Conservation (phyloP, 2,329 filamentous ascomycete species). For the Trichoderma aggressivum region DNA sequence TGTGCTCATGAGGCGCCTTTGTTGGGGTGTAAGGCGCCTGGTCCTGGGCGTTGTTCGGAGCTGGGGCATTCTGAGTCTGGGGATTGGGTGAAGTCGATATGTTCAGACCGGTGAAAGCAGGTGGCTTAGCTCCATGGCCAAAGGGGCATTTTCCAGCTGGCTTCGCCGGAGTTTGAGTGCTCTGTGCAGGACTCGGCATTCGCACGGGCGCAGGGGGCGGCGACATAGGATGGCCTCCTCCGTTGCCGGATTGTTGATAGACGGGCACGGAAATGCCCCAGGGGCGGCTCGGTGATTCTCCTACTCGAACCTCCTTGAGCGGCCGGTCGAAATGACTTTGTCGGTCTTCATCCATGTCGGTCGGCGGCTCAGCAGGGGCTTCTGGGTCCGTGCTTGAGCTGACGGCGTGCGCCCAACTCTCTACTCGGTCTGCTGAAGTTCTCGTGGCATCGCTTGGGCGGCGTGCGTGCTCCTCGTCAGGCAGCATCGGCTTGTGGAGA, state of each 20-base stretch:
- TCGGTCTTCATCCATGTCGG: slow-evolving; percentile 51
- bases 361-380: slow-evolving; percentile 33
- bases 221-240: slow-evolving; percentile 45
- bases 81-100: slow-evolving; percentile 19
- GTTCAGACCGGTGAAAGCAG: slow-evolving; percentile 32
- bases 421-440: slow-evolving; percentile 66
- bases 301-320: slow-evolving; percentile 84
- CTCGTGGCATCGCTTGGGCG: slow-evolving; percentile 45
- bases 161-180: slow-evolving; percentile 27
- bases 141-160: slow-evolving; percentile 56
- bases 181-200: slow-evolving; percentile 41
- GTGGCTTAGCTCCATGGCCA: slow-evolving; percentile 46
- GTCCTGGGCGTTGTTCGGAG: slow-evolving; percentile 16
- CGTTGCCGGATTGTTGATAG: slow-evolving; percentile 41
- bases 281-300: slow-evolving; percentile 86
- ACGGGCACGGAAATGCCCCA: slow-evolving; percentile 86
- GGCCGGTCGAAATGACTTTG: slow-evolving; percentile 77
- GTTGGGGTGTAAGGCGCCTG: slow-evolving; percentile 23
- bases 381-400: slow-evolving; percentile 48
- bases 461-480: slow-evolving; percentile 49
- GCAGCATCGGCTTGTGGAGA: slow-evolving; percentile 84
- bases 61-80: slow-evolving; percentile 18
- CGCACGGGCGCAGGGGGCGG: slow-evolving; percentile 57
- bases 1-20: slow-evolving; percentile 24
- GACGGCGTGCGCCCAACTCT: slow-evolving; percentile 81